Base-by-base conservation (phyloP, 805 yeast genomes). In the Candida vaughaniae region DNA sequence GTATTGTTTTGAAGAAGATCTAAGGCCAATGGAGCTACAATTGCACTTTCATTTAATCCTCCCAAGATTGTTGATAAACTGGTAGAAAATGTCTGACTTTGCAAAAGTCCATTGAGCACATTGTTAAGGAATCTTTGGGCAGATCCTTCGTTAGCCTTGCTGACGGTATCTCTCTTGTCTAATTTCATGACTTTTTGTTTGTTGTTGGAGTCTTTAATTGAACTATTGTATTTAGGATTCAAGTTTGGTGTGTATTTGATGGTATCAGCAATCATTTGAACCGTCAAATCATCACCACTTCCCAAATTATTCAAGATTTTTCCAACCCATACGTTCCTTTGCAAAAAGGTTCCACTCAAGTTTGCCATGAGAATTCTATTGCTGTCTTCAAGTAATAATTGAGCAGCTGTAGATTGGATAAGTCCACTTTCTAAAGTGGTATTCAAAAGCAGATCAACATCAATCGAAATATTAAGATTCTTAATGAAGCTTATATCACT, bases 231-330 rank as follows among this genome's bases (percentile, higher is more conserved):
- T 26, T 48, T 47, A 4, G 62, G 58, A 31, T 56, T 60, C 45
- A 62, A 58, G 37, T 60, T 56, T 31, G 52, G 47, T 19, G 62
- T 52, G 38, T 55, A 49, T 20, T 52, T 41, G 12, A 65, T 51
- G 8, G 53, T 34, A 41, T 59, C 51, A 22, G 62, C 64, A 36
- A 66, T 49, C 37, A 45, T 53, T n/a, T 49, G 46, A 39, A 64
- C 51, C 0, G 65, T 47, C 16, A 62, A 49, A 15, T 47, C 41
- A 7, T 61, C 44, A 6, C 67, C 66, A 20, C 52, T 41, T 17
- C 71, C 71, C n/a, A 63, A 39, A n/a, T 56, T 59, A 26, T 42
- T 44, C 31, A 67, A 42, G 8, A 65, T 32, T 30, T 50, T 36
- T 3, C 63, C 49, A 15, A 62, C 47, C 62, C 65, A 66, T 6